These are phyloP conservation scores for Saksenaea oblongispora DNA, from an alignment of 371 early-diverging fungal genomes.

Conservation along the genomic window DNA sequence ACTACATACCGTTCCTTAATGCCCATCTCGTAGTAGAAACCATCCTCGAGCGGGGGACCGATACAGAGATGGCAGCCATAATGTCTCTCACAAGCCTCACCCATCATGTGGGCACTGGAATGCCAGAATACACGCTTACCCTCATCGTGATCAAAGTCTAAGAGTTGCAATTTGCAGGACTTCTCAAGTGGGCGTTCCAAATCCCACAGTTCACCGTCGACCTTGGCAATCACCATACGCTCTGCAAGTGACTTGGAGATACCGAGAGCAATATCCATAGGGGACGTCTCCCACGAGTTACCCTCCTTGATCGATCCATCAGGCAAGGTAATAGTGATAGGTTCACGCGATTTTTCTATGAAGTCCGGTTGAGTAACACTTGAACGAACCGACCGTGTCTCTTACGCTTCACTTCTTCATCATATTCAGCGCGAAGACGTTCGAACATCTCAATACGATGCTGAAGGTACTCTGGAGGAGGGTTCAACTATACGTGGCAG, in stretches of 20 bases:
- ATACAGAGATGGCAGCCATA: conserved; percentile 97
- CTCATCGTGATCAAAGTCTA: conserved; percentile 96
- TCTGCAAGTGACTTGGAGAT: conserved; percentile 92
- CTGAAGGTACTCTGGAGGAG: conserved; percentile 81
- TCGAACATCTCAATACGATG: conserved; percentile 94
- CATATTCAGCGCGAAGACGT: conserved; percentile 75
- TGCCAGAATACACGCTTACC: conserved; percentile 99
- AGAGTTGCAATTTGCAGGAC: conserved; percentile 84
- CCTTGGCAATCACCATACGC: conserved; percentile 94
- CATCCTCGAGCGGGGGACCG: conserved; percentile 98
- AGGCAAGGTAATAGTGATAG: conserved; percentile 90
- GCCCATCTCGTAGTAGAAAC: conserved; percentile 99
- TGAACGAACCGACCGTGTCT: not conserved
- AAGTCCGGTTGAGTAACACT: conserved; percentile 3
- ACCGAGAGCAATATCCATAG: conserved; percentile 89
- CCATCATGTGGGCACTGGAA: conserved; percentile 99
- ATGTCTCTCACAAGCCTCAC: conserved; percentile 97
- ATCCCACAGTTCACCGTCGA: conserved; percentile 95
- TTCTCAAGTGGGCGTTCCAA: conserved; percentile 85
- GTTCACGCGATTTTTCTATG: conserved; percentile 79
- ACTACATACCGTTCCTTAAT: conserved; percentile 63
- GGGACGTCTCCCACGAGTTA: conserved; percentile 95
- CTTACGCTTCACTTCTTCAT: conserved; percentile 80
- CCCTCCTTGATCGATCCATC: conserved; percentile 88
- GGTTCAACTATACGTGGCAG: conserved; percentile 49